Evolutionary conservation across 345 rosid species (phyloP), one percentile per base, ranked within the genome.

Genomic region (Ailanthus altissimus): DNA sequence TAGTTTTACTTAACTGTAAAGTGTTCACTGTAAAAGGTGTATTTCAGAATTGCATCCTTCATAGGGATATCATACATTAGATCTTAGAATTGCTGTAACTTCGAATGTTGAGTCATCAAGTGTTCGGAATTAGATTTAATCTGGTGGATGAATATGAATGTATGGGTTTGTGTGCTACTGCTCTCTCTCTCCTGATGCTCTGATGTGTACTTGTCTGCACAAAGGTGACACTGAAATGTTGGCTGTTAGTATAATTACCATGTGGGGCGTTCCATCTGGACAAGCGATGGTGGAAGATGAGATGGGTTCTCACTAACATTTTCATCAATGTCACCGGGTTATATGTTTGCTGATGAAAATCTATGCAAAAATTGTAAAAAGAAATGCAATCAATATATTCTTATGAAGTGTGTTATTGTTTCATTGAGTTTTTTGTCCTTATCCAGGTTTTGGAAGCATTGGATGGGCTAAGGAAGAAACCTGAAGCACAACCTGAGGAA

Each of bases 371-470:
- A 32, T 54, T 54, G 50, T 71, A 6, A 36, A 47, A 70, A 73
- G 36, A 18, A 3, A 42, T 59, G 11, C 75, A 43, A 13, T 57
- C 36, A 21, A 43, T 5, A 16, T 21, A 36, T 11, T 32, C 2
- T 26, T 28, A 38, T 75, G 9, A 40, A 38, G 23, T 26, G 50
- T 64, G 25, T 38, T 40, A 53, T 20, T 53, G 54, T 25, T 67
- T 75, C 43, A 51, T 23, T 20, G 40, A 25, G 26, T 65, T 45
- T 25, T 42, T 70, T 40, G 43, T 23, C 4, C 61, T 14, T 70
- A 36, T 68, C 67, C 86, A 96, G 99, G 99, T 88, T 72, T 74
- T 96, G 90, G 93, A 87, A 85, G 89, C 89, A 60, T 81, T 92
- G 26, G 94, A 90, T 67, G 88, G 77, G 75, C 89, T 93, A 70